Conservation (phyloP, 495 filamentous ascomycete species). For the Cercophora newfieldiana region DNA sequence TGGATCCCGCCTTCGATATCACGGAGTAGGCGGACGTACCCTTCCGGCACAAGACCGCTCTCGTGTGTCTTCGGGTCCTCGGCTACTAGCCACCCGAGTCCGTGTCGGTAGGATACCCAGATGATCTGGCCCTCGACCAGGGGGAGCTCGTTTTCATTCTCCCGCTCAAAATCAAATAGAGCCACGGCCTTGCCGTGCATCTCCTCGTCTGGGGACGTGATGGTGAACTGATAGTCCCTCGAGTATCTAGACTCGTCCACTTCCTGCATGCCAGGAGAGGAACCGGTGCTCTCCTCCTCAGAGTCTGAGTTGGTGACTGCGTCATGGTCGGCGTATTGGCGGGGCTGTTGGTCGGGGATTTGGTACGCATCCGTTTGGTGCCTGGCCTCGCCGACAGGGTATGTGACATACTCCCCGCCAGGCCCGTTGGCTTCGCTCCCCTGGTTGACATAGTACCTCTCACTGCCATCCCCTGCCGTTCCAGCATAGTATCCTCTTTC, state of each 20-base stretch:
- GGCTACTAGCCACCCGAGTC: constrained; percentile 95
- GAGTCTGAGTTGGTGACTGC: constrained; percentile 50
- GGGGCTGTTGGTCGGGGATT: constrained; percentile 40
- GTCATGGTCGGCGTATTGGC: constrained; percentile 59
- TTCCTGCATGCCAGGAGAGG: constrained; percentile 49
- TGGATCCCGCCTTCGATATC: constrained; percentile 76
- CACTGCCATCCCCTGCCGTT: constrained; percentile 69
- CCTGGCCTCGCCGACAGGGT: constrained; percentile 64
- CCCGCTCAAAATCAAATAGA: constrained; percentile 88
- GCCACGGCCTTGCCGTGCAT: constrained; percentile 97
- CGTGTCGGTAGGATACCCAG: constrained; percentile 92
- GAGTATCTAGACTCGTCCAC: constrained; percentile 72
- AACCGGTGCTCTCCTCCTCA: constrained; percentile 58
- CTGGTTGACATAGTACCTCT: constrained; percentile 75
- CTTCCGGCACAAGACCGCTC: constrained; percentile 89
- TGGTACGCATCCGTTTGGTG: constrained; percentile 52
- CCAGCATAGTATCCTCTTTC: constrained; percentile 66
- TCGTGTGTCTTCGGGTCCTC: constrained; percentile 88
- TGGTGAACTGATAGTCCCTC: constrained; percentile 89
- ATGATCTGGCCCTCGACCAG: constrained; percentile 94
- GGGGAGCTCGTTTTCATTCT: constrained; percentile 95
- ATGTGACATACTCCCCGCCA: constrained; percentile 78
- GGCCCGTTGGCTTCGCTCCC: constrained; percentile 69
- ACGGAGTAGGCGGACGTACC: constrained; percentile 89
- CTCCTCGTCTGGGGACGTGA: constrained; percentile 92